Conservation (phyloP, 2,329 filamentous ascomycete species). For the Fusarium nygamai region DNA sequence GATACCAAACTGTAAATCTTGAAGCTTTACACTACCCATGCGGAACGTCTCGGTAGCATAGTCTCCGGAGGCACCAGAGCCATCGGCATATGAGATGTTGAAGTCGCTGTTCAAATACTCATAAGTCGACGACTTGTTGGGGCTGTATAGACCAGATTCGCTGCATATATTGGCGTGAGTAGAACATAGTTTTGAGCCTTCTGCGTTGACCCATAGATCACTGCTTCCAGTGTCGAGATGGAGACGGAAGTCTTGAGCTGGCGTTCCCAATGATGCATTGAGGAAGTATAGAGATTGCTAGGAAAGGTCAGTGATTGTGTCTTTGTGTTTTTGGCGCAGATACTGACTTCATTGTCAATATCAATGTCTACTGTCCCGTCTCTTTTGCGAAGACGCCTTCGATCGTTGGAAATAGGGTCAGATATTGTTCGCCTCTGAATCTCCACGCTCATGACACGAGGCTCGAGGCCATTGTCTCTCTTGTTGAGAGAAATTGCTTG, state of each 20-base stretch:
- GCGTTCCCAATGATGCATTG: conserved; percentile 71
- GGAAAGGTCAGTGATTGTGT: background rate
- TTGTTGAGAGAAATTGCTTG: conserved; percentile 44
- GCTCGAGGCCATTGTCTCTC: conserved; percentile 44
- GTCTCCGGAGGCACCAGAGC: conserved; percentile 78
- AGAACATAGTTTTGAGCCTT: conserved; percentile 68
- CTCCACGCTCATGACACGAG: conserved; percentile 58
- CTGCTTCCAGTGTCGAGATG: conserved; percentile 76
- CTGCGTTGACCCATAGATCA: conserved; percentile 76
- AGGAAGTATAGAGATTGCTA: conserved; percentile 72
- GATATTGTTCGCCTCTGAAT: conserved; percentile 50
- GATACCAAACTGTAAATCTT: conserved; percentile 75
- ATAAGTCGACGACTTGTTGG: conserved; percentile 81
- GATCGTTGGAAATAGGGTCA: conserved; percentile 57
- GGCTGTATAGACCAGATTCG: conserved; percentile 72
- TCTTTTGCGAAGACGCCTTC: conserved; percentile 53
- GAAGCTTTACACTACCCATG: conserved; percentile 64
- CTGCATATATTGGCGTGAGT: conserved; percentile 61
- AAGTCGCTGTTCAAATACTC: conserved; percentile 78
- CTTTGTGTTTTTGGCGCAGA: no score
- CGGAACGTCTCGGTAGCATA: conserved; percentile 80
- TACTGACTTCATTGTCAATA: conserved; percentile 65
- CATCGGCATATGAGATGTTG: conserved; percentile 89
- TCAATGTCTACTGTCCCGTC: conserved; percentile 55
- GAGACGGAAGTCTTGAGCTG: conserved; percentile 64